These are phyloP conservation scores for Syzygium grande DNA, from an alignment of 345 rosid genomes.

Conservation along the genomic window DNA sequence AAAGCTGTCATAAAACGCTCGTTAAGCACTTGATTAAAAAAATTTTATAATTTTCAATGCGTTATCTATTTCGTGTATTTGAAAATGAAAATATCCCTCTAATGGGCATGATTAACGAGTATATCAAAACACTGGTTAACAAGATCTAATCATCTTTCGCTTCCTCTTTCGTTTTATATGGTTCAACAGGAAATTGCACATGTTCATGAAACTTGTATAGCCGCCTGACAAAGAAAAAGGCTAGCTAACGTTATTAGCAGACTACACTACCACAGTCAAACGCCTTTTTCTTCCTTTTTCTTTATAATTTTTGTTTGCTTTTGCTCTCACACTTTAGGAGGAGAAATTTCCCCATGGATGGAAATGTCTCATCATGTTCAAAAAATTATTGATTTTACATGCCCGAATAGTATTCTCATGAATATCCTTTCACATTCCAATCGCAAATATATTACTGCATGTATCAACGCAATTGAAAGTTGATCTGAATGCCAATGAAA, in stretches of 20 bases:
- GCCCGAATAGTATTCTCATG: rapidly evolving
- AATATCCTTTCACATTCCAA: neutral
- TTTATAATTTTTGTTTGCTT: no score
- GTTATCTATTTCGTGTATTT: neutral
- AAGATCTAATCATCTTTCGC: neutral
- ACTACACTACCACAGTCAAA: no score
- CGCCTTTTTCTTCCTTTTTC: no score
- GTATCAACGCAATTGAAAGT: neutral
- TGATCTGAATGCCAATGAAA: neutral
- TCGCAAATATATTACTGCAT: rapidly evolving
- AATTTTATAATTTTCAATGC: neutral
- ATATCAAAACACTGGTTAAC: neutral
- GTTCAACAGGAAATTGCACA: no score
- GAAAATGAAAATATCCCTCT: neutral
- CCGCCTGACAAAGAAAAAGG: no score
- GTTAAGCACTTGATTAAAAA: neutral
- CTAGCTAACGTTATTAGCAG: no score
- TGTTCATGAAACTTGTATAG: neutral
- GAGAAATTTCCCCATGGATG: neutral
- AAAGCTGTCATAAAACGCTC: neutral
- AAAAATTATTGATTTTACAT: no score
- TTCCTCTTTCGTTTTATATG: no score
- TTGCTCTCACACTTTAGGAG: no score
- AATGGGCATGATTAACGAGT: neutral
- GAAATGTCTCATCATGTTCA: neutral